Percentiles rank a stretch among this genome's conserved stretches.
Conservation (phyloP, 192 early-diverging fungal species). For the Podila verticillata region DNA sequence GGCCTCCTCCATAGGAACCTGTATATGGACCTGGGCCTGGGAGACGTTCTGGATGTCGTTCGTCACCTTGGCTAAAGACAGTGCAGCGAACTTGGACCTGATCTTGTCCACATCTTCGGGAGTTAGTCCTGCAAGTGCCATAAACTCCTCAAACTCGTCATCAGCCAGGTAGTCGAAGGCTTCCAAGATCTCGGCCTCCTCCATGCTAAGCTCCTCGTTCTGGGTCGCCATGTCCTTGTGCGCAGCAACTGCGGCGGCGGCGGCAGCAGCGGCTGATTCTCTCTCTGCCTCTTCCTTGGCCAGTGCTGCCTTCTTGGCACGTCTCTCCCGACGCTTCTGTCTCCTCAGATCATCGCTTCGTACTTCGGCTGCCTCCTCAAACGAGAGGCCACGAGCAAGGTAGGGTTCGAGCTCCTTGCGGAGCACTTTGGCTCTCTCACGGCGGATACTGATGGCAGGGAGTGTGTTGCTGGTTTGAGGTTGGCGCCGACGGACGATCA, state of each 20-base stretch:
- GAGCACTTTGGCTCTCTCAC: slow-evolving; percentile 20
- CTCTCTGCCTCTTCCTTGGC: slow-evolving; percentile 29
- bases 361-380: slow-evolving; percentile 22
- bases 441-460: slow-evolving; percentile 14
- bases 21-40: not conserved
- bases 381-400: slow-evolving; percentile 17
- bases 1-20: not conserved
- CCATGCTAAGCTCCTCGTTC: slow-evolving; percentile 12
- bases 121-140: slow-evolving; percentile 31
- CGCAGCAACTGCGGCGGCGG: slow-evolving; percentile 8
- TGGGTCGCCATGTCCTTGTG: not conserved
- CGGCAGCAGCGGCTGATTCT: slow-evolving; percentile 10
- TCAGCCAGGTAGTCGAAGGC: slow-evolving; percentile 44
- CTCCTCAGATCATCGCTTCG: slow-evolving; percentile 9
- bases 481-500: not conserved
- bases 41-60: slow-evolving; percentile 19
- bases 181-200: slow-evolving; percentile 42
- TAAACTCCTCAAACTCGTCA: slow-evolving; percentile 42
- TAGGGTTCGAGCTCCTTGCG: slow-evolving; percentile 37
- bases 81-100: slow-evolving; percentile 23
- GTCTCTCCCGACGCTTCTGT: slow-evolving; percentile 13
- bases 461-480: not conserved
- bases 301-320: slow-evolving; percentile 18
- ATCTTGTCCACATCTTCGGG: slow-evolving; percentile 23
- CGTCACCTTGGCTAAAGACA: slow-evolving; percentile 37